Conservation (phyloP, 2,329 filamentous ascomycete species). For the Phaeophleospora eucalypticola region DNA sequence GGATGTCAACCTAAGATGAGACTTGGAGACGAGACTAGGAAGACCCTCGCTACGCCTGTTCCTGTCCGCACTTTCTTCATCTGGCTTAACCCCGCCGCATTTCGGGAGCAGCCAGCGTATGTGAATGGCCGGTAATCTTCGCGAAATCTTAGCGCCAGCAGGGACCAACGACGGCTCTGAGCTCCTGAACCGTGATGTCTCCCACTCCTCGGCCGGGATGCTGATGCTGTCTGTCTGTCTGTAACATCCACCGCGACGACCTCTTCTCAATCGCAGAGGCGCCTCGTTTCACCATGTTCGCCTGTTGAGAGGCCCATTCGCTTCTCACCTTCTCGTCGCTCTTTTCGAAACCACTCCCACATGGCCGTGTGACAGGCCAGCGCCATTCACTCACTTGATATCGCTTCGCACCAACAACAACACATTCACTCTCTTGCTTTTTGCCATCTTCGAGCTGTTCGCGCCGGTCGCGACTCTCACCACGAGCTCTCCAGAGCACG, state of each 20-base stretch:
- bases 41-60: too few relatives aligned
- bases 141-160: background rate
- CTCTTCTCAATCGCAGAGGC: background rate
- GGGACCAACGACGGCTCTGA: background rate
- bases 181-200: too few relatives aligned
- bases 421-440: background rate
- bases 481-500: constrained; percentile 4
- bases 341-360: constrained; percentile 1
- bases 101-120: background rate
- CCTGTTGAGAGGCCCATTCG: background rate
- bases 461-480: constrained; percentile 9
- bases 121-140: background rate
- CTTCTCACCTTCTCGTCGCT: constrained; percentile 3
- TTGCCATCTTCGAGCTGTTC: background rate
- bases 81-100: too few relatives aligned
- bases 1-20: too few relatives aligned
- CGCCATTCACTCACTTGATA: constrained; percentile 3
- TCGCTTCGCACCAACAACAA: background rate
- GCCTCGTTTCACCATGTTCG: background rate
- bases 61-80: too few relatives aligned
- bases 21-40: too few relatives aligned
- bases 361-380: background rate
- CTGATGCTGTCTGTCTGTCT: too few relatives aligned
- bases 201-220: too few relatives aligned
- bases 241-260: too few relatives aligned